Evolutionary conservation across 176 grass and related monocot genomes (phyloP).

Genomic region (Chrysopogon serrulatus): DNA sequence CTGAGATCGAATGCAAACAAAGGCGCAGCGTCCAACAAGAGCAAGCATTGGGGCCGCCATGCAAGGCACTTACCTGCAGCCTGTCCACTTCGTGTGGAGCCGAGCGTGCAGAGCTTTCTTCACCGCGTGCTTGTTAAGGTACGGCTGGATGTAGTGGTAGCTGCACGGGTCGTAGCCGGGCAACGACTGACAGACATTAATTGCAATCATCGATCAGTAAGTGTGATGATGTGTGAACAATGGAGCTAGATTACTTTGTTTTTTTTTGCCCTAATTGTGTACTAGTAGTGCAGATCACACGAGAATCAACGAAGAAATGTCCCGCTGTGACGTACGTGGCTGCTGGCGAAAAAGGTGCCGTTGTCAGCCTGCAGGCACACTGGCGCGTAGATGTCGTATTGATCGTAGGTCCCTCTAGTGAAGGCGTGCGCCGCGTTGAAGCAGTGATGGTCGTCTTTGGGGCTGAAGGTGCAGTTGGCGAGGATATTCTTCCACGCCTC

Average conservation of each 20-base stretch:
- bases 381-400: slow-evolving; percentile 41
- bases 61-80: slow-evolving; percentile 26
- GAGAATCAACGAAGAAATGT: neutral
- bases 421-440: neutral
- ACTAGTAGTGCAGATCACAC: neutral
- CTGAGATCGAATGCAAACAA: too few species aligned
- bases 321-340: neutral
- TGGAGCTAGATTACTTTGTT: too few species aligned
- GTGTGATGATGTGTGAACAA: too few species aligned
- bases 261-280: too few species aligned
- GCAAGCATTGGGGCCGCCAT: neutral
- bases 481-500: slow-evolving; percentile 30
- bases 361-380: neutral
- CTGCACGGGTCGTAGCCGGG: slow-evolving; percentile 39
- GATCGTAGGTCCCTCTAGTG: neutral
- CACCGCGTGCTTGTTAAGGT: slow-evolving; percentile 39
- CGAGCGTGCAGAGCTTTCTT: slow-evolving; percentile 45
- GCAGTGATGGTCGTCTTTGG: neutral
- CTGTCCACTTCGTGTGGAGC: neutral
- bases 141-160: neutral
- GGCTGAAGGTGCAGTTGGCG: slow-evolving; percentile 37
- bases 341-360: neutral
- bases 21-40: too few species aligned
- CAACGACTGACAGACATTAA: slow-evolving; percentile 6
- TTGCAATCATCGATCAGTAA: too few species aligned